A percentile compares a stretch with the other conserved stretches of the same genome.
phyloP scores from a whole-genome alignment of 257 asterid genomes.

The Lantana camara region DNA sequence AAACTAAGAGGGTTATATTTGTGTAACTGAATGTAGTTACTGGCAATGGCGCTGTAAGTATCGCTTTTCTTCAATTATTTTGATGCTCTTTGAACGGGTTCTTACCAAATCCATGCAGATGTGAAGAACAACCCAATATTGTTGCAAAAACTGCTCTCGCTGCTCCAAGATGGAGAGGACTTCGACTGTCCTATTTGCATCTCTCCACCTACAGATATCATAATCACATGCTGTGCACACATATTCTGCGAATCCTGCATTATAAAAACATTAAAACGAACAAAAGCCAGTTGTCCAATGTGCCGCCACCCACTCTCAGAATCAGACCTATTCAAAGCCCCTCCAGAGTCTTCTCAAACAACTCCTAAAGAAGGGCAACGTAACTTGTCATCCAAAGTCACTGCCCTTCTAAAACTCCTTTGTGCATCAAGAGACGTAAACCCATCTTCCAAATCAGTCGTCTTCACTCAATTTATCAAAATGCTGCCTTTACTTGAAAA shows the following conservation, averaged over 20 bases:
- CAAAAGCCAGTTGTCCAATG: conserved; percentile 73
- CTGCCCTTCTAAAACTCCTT: conserved; percentile 63
- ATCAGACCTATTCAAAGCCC: conserved; percentile 65
- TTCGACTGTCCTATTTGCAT: conserved; percentile 77
- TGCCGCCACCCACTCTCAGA: conserved; percentile 74
- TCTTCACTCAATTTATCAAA: conserved; percentile 82
- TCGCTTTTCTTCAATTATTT: too few species aligned
- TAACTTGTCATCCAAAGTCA: conserved; percentile 65
- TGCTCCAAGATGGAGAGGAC: conserved; percentile 74
- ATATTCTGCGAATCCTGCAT: conserved; percentile 78
- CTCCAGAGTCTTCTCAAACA: conserved; percentile 38
- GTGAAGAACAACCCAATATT: conserved; percentile 66
- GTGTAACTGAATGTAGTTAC: too few species aligned
- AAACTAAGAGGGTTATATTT: too few species aligned
- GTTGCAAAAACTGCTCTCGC: conserved; percentile 53
- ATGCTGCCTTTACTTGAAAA: conserved; percentile 74
- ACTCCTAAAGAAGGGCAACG: conserved; percentile 26
- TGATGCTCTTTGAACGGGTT: too few species aligned
- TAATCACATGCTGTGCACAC: conserved; percentile 72
- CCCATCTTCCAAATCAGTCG: conserved; percentile 62
- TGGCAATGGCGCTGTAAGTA: too few species aligned
- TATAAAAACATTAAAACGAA: conserved; percentile 58
- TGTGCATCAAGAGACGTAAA: conserved; percentile 44
- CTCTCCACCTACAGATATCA: conserved; percentile 56
- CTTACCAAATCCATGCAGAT: conserved; percentile 41